Base-by-base conservation (phyloP, 176 grass and related monocot genomes). In the Panicum miliaceum region DNA sequence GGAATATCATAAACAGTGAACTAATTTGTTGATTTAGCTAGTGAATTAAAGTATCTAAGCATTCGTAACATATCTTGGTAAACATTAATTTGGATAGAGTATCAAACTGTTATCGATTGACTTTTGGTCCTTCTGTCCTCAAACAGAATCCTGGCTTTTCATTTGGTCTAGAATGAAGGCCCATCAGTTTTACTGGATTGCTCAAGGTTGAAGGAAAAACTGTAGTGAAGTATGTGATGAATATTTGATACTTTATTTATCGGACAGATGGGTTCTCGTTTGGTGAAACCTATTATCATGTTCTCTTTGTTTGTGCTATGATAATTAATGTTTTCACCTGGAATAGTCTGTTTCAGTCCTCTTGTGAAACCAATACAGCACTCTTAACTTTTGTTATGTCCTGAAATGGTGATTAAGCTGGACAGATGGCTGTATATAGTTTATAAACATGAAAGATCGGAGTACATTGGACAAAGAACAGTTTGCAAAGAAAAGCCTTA, bases 91-190 rank as follows among this genome's bases (percentile, higher is more conserved):
- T 74, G 40, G 68, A 84, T 74, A 37, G 47, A 84, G 59, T 50
- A 82, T 61, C 64, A 59, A 85, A 76, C 19, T 76, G 41, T 80
- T 48, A 70, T 67, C 54, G 34, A 81, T 89, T 89, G 62, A 89
- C 52, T 60, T 75, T 80, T 90, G 84, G 90, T 80, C 73, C 66
- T 90, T 86, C 83, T 84, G 72, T 82, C 87, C 88, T 87, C 85
- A 80, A 92, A 84, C 91, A 92, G 87, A 92, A 87, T 92, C 85
- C 87, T 87, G 87, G 87, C 64, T 92, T 92, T 92, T 92, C 91
- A 71, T 90, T 92, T 84, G 91, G 87, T 80, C 80, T 92, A 90
- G 91, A 92, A 92, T 89, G 88, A 89, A 85, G 76, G 62, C 42
- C 53, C 57, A 27, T 71, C 88, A 81, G 73, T 70, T 89, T 89